Base-by-base conservation (phyloP, 1,139 yeast genomes). In the Kodamaea plutei region DNA sequence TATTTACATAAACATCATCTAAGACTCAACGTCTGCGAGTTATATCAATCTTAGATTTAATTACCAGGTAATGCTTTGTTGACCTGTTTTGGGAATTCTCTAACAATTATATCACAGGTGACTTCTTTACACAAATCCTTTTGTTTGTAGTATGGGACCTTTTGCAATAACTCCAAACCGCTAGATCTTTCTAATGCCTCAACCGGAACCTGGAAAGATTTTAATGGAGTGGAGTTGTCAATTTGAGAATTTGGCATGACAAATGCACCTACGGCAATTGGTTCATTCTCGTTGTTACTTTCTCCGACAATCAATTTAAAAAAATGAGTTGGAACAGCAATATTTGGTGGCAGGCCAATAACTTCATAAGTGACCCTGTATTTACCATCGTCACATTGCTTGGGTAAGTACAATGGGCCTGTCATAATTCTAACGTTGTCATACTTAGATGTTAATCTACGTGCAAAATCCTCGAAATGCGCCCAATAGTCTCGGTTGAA, bases 401-500 rank as follows among this genome's bases (percentile, higher is more conserved):
- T 82, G 4, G 99, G 98, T 36, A 91, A 70, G 52, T 80, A 91
- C 35, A 93, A 64, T 1, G 98, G 97, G 4, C 99, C 99, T 0
- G 97, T 91, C 54, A 91, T 80, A 27, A 91, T 71, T 38, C 96
- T 69, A 9, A 93, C 95, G 31, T 78, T 70, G 35, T 73, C 73
- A 55, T 84, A 91, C 31, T 67, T 66, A 12, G 59, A 48, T 5
- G 95, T 83, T 42, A 91, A 67, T 34, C 85, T 68, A 38, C 99
- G 71, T 32, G 81, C 79, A 53, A 91, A 91, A 48, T 84, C 84
- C 56, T 91, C 99, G 39, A 93, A 76, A 56, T 88, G 96, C 1
- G 96, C 95, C 99, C 99, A 91, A 48, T 68, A 88, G 55, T 91
- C 97, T 43, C 98, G 71, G 59, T 91, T 91, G 64, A 91, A 91